Evolutionary conservation across 192 early-diverging fungal genomes (phyloP), one percentile per base, ranked within the genome.

Genomic region (Coemansia sp.): DNA sequence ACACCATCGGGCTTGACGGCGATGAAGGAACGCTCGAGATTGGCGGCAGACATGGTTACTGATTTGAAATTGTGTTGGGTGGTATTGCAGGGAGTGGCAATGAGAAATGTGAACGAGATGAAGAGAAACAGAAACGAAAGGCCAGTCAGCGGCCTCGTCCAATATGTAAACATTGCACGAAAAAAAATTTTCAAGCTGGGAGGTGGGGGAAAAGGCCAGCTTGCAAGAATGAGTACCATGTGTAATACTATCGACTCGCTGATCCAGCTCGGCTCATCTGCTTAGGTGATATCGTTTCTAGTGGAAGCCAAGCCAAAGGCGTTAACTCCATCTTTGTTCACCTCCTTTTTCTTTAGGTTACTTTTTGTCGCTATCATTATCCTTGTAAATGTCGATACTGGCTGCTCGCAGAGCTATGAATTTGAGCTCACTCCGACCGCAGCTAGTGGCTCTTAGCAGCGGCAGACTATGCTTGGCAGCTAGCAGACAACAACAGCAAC

Each of bases 1-100:
- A 90, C 89, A 58, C 87, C 89, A 63, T 82, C 80, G 70, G 80
- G 80, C 80, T 82, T 82, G 62, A 82, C 75, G 10, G 75, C 75
- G 55, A 82, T 82, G 67, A 82, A 82, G 34, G 80, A 77, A 72
- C 80, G 80, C 67, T 82, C 80, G 66, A 74, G 67, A 70, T 82
- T 82, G 70, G 79, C 53, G 15, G 51, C 71, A 25, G 79, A 76
- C 79, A 82, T 82, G 63, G 44, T 72, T 66, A 42, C 11, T 61
- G 68, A 57, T 32, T 65, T 53, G 51, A 67, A 57, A 19, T 59
- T 14, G 37, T 58, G 23, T 39, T 59, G 51, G 39, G 64, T 62
- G 38, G 31, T 31, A 39, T 53, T 41, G 45, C 36, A 55, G 29
- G 64, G 51, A 0, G 51, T 55, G 63, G 41, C 31, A 46, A 27